These are phyloP conservation scores for Eucalyptus curtisii DNA, from an alignment of 345 rosid species.

Conservation along the genomic window DNA sequence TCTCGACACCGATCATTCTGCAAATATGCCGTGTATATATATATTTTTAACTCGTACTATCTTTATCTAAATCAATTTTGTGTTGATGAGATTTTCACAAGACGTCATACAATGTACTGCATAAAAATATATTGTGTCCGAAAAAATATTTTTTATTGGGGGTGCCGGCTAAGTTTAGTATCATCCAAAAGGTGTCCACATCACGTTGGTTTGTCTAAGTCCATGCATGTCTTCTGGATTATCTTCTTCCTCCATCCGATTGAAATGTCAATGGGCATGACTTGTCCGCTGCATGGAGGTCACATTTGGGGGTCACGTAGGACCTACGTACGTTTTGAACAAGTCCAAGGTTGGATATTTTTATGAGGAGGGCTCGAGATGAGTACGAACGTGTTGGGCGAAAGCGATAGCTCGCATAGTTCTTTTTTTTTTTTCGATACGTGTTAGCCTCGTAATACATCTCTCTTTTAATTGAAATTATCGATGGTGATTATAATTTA, in stretches of 20 bases:
- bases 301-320: background rate
- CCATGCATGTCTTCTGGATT: background rate
- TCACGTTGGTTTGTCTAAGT: background rate
- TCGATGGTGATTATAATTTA: background rate
- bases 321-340: background rate
- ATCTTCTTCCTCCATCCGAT: background rate
- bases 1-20: background rate
- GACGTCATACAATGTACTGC: background rate
- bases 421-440: rapidly evolving
- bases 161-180: background rate
- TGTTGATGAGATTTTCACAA: background rate
- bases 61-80: background rate
- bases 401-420: background rate
- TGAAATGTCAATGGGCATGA: background rate
- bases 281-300: background rate
- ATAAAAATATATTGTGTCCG: background rate
- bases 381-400: rapidly evolving
- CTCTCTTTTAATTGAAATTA: background rate
- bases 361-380: background rate
- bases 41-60: background rate
- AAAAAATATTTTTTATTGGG: background rate
- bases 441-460: rapidly evolving
- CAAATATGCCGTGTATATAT: background rate
- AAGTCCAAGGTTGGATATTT: background rate
- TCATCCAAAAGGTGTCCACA: background rate